Base-by-base conservation (phyloP, 495 filamentous ascomycete species). In the Aspergillus heteromorphus region DNA sequence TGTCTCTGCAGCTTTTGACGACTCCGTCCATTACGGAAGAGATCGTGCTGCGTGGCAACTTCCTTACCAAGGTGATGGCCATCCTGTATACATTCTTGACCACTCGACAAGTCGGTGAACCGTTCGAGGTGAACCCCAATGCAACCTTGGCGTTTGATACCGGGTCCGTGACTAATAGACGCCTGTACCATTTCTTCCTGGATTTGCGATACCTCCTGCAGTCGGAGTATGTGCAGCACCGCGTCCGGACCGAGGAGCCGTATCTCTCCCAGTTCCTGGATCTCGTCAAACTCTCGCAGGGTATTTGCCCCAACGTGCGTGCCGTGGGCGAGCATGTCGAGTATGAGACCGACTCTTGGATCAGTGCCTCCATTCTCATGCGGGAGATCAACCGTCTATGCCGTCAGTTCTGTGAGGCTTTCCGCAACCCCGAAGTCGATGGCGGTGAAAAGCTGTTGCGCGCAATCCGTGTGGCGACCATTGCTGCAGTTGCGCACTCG, bases 311-410 rank as follows among this genome's bases (percentile, higher is more conserved):
- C 13, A 99, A 97, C 60, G 73, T 91, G 5, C 82, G 93, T 53
- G 92, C 92, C 1, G 84, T 96, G 27, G 89, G 88, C 18, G 93
- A 99, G 57, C 93, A 99, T 64, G 87, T 99, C 6, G 95, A 97
- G 64, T 99, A 97, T 62, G 93, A 99, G 69, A 93, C 91, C 6
- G 93, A 99, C 64, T 87, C 90, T 25, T 99, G 93, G 93, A 97
- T 99, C 45, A 93, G 86, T 59, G 93, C 95, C 0, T 92, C 90
- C 7, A 81, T 99, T 38, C 87, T 97, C 47, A 97, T 92, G 48
- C 81, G 91, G 45, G 92, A 99, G 67, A 89, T 99, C 67, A 97
- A 96, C 63, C 85, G 85, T 49, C 80, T 97, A 10, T 95, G 91
- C 62, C 81, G 91, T 50, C 88, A 91, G 60, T 87, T 96, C 63